Evolutionary conservation across 2,329 filamentous ascomycete genomes (phyloP).

Genomic region (Exophiala aquamarina): DNA sequence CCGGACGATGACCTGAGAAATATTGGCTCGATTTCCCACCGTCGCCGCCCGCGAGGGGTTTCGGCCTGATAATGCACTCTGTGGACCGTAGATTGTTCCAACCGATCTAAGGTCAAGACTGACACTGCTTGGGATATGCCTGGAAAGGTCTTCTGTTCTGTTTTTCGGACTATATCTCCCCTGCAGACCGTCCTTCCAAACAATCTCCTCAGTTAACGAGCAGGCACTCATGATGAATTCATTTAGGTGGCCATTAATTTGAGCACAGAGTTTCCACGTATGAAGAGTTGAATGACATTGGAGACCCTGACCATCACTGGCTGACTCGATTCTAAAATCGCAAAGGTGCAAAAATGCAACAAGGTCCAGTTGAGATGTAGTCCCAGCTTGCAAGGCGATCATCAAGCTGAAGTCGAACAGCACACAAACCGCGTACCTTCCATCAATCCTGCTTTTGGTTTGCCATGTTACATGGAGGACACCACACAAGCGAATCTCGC

Average conservation of each 20-base stretch:
- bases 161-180: conserved; percentile 37
- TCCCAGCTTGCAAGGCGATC: conserved; percentile 66
- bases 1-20: conserved; percentile 79
- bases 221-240: conserved; percentile 88
- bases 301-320: conserved; percentile 75
- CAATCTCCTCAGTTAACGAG: conserved; percentile 72
- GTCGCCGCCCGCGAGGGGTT: conserved; percentile 72
- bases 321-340: conserved; percentile 66
- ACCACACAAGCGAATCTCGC: conserved; percentile 78
- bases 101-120: conserved; percentile 70
- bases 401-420: conserved; percentile 81
- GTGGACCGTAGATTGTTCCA: conserved; percentile 72
- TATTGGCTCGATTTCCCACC: conserved; percentile 64
- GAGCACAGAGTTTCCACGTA: conserved; percentile 90
- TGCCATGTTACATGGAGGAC: conserved; percentile 83
- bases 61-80: conserved; percentile 48
- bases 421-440: conserved; percentile 80
- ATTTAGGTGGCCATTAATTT: conserved; percentile 72
- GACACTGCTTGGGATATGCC: conserved; percentile 61
- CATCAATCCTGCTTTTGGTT: conserved; percentile 64
- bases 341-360: conserved; percentile 71
- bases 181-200: conserved; percentile 73
- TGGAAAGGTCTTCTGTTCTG: conserved; percentile 7
- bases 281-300: conserved; percentile 84
- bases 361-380: conserved; percentile 69